Percentiles rank a stretch among this genome's conserved stretches.
Evolutionary conservation across 345 rosid species (phyloP).

Genomic region (Gossypioides kirkii): DNA sequence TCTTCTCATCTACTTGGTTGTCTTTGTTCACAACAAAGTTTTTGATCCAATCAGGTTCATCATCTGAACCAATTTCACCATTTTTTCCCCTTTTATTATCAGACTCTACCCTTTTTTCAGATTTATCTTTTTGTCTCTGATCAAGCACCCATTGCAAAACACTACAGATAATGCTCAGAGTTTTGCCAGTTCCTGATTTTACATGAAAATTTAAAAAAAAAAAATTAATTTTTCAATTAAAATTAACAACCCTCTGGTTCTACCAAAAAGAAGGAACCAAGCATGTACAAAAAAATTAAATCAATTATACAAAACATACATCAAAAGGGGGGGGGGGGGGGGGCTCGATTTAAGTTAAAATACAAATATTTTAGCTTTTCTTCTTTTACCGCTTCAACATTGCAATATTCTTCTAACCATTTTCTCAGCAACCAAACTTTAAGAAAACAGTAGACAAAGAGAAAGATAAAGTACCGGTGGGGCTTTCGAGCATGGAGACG

Average conservation of each 20-base stretch:
- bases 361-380: not conserved
- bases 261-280: not conserved
- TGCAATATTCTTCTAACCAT: not conserved
- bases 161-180: constrained; percentile 81
- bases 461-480: constrained; percentile 51
- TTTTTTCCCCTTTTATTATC: constrained; percentile 14
- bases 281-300: not conserved
- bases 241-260: not conserved
- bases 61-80: constrained; percentile 31
- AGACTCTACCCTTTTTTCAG: constrained; percentile 18
- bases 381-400: not conserved
- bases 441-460: not conserved
- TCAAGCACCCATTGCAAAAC: constrained; percentile 77
- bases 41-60: constrained; percentile 88
- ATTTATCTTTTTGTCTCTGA: constrained; percentile 39
- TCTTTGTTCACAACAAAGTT: constrained; percentile 40
- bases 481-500: constrained; percentile 94
- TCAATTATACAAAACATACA: not conserved
- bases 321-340: not conserved
- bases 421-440: not conserved
- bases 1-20: constrained; percentile 21
- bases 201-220: not conserved
- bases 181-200: constrained; percentile 78
- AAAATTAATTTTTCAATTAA: not conserved
- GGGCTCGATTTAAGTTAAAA: not conserved